These are phyloP conservation scores for Pseudevernia furfuracea DNA, from an alignment of 495 filamentous ascomycete genomes.

Conservation along the genomic window DNA sequence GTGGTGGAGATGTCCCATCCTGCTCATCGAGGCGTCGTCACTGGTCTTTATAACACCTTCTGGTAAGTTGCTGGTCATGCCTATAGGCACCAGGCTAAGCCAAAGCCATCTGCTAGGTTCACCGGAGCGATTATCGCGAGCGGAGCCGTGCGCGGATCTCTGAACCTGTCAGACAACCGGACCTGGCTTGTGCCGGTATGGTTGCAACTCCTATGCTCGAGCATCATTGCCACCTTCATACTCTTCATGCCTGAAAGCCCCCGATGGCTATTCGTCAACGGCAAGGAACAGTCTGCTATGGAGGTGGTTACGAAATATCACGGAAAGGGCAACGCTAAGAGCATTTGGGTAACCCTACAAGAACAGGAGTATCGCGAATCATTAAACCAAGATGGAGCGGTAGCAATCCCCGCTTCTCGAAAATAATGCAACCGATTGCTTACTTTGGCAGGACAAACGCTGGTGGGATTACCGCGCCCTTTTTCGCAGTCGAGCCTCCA, in stretches of 20 bases:
- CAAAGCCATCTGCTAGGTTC: neutral
- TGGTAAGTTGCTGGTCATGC: conserved; percentile 45
- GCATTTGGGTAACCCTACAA: neutral
- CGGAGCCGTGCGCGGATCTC: conserved; percentile 37
- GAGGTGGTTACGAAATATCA: conserved; percentile 41
- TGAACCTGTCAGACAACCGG: conserved; percentile 34
- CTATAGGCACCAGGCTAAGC: neutral
- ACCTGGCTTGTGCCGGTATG: conserved; percentile 59
- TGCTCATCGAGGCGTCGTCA: conserved; percentile 58
- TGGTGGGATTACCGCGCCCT: conserved; percentile 57
- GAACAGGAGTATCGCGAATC: neutral
- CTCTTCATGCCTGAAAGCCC: conserved; percentile 36
- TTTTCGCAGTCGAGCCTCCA: no score
- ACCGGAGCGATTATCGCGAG: neutral
- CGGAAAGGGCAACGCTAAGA: neutral
- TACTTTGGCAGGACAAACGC: no score
- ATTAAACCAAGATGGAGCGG: no score
- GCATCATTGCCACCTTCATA: conserved; percentile 30
- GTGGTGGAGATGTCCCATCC: conserved; percentile 70
- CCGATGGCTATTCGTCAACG: conserved; percentile 43
- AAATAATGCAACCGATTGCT: no score
- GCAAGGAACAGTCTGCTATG: conserved; percentile 48
- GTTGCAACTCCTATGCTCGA: conserved; percentile 52
- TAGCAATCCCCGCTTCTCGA: no score
- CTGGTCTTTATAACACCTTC: conserved; percentile 56